Conservation (phyloP, 192 early-diverging fungal genomes). For the Coemansia sp. region DNA sequence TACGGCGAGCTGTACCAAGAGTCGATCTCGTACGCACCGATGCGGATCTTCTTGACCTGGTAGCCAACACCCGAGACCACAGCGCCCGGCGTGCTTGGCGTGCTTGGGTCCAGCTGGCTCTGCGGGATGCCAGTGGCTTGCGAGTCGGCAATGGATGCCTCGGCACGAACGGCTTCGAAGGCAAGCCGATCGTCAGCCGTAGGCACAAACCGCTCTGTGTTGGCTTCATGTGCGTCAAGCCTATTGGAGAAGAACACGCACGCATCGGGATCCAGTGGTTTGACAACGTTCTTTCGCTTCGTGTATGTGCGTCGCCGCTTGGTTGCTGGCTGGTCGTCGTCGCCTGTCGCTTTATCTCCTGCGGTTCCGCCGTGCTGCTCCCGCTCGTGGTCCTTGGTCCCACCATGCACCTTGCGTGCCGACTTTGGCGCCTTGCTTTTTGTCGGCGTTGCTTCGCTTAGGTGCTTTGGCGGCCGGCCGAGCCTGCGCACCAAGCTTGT, state of each 20-base stretch:
- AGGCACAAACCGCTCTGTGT: slow-evolving; percentile 58
- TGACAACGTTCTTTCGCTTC: slow-evolving; percentile 8
- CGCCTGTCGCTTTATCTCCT: neutral
- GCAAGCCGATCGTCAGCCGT: slow-evolving; percentile 50
- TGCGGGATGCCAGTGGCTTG: slow-evolving; percentile 1
- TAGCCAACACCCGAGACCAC: slow-evolving; percentile 25
- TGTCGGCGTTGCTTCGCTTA: slow-evolving; percentile 6
- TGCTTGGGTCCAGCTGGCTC: slow-evolving; percentile 5
- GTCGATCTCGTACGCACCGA: slow-evolving; percentile 83
- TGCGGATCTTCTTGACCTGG: slow-evolving; percentile 62
- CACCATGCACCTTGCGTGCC: neutral
- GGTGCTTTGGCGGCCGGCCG: slow-evolving; percentile 9
- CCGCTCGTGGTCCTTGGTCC: neutral
- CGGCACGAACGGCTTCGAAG: slow-evolving; percentile 57
- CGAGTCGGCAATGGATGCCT: slow-evolving; percentile 36
- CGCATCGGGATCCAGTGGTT: slow-evolving; percentile 8
- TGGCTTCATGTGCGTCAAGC: slow-evolving; percentile 56
- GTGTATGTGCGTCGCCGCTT: slow-evolving; percentile 41
- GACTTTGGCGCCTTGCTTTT: slow-evolving; percentile 1
- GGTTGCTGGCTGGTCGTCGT: neutral
- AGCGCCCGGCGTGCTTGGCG: slow-evolving; percentile 31
- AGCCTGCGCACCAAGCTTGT: neutral
- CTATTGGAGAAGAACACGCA: slow-evolving; percentile 47
- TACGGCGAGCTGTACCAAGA: slow-evolving; percentile 97
- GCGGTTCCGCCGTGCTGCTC: neutral